Evolutionary conservation across 768 basidiomycete species (phyloP).

Genomic region (Pisolithus marmoratus): DNA sequence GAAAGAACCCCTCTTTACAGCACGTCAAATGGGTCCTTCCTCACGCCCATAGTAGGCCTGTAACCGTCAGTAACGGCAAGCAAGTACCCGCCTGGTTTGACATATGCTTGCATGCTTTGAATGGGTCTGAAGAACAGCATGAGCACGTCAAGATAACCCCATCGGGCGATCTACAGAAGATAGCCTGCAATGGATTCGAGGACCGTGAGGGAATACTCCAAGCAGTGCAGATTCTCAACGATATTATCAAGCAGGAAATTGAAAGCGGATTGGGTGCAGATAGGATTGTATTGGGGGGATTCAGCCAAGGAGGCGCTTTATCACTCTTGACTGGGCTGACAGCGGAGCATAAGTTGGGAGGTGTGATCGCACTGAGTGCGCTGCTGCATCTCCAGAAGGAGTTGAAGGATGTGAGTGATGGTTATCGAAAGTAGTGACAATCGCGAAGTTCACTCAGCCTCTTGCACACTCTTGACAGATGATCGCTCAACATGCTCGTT

Average conservation of each 20-base stretch:
- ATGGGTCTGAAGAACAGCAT: no score
- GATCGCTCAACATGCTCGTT: constrained; percentile 49
- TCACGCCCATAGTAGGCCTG: constrained; percentile 42
- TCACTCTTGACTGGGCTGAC: constrained; percentile 65
- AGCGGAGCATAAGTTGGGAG: constrained; percentile 47
- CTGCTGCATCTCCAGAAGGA: constrained; percentile 66
- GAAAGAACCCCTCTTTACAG: constrained; percentile 33
- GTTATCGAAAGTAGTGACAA: not conserved
- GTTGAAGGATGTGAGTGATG: constrained; percentile 49
- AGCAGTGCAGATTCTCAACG: constrained; percentile 50
- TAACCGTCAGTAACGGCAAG: constrained; percentile 55
- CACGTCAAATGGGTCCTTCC: constrained; percentile 88
- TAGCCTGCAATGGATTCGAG: constrained; percentile 27
- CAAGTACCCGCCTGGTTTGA: constrained; percentile 77
- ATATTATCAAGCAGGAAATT: constrained; percentile 65
- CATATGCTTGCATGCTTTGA: constrained; percentile 26
- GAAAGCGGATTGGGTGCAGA: constrained; percentile 58
- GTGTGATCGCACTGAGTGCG: constrained; percentile 62
- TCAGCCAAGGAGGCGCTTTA: constrained; percentile 78
- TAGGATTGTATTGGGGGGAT: constrained; percentile 77
- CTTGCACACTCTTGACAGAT: constrained; percentile 36
- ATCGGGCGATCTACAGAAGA: constrained; percentile 51
- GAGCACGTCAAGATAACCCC: no score
- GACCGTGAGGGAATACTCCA: constrained; percentile 36
- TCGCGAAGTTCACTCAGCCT: not conserved